Evolutionary conservation across 1,284 basidiomycete genomes (phyloP), one percentile per base, ranked within the genome.

Genomic region (Trametes versicolor): DNA sequence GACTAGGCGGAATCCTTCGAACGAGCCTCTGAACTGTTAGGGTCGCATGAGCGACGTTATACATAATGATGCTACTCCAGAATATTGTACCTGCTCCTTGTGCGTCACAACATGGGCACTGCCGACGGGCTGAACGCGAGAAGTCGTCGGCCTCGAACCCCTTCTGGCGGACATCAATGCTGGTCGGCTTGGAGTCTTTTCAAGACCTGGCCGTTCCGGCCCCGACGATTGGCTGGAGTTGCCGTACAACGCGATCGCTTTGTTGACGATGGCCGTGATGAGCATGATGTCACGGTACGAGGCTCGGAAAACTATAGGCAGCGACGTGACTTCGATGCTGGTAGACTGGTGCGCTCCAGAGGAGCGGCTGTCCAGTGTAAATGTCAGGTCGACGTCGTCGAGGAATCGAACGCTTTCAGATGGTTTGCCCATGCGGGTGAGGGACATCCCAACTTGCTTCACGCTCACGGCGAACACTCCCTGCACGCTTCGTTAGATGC

Each of bases 211-310:
- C n/a, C 54, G 51, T 10, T 61, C 60, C 17, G 56, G 58, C 5
- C 57, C 55, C 6, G 58, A 19, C 12, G 50, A 17, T 37, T 70
- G 64, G 45, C 60, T 62, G 0, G 75, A 74, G 19, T 72, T 66
- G 25, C 77, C 77, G 23, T 85, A 88, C 6, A 95, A 83, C 64
- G 92, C 90, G 41, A 95, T 82, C 0, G 96, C 98, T 72, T 93
- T 96, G 76, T 96, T 96, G 72, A 93, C 85, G 65, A 99, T 98
- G 9, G 92, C 85, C 55, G 87, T 90, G 70, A 99, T 98, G 70
- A 99, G 86, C 72, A 89, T 88, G 73, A 99, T 95, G 76, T 99
- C 97, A 39, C 94, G 87, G 73, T 96, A 94, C 0, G 97, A 98
- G 13, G 96, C 95, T 29, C 98, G 88, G 78, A 99, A 91, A 58